phyloP scores from a whole-genome alignment of 108 stramenopile genomes.

The Cyclostephanos tholiformis region DNA sequence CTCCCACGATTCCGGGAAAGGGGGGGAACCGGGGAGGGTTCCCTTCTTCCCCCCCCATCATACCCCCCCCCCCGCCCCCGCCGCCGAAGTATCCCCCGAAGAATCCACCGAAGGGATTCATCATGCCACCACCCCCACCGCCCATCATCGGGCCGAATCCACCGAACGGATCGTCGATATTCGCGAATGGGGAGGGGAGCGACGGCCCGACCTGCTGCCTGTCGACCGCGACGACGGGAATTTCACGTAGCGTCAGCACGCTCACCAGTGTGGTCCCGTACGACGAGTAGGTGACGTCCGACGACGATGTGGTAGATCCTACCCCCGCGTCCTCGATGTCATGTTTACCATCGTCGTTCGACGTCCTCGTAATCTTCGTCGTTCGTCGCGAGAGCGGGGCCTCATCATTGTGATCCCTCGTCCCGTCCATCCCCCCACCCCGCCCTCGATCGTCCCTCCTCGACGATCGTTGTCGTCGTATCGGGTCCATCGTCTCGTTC shows the following conservation, averaged over 20 bases:
- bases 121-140: slow-evolving; percentile 22
- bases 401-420: neutral
- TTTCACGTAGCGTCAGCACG: slow-evolving; percentile 32
- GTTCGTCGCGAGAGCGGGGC: slow-evolving; percentile 3
- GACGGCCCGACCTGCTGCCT: neutral
- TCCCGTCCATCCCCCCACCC: no score
- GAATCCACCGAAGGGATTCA: slow-evolving; percentile 43
- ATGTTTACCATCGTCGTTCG: neutral
- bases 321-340: slow-evolving; percentile 8
- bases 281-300: slow-evolving; percentile 23
- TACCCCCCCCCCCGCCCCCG: slow-evolving; percentile 7
- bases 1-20: neutral
- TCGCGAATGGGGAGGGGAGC: no score
- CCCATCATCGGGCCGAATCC: slow-evolving; percentile 36
- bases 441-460: no score
- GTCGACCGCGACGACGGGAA: slow-evolving; percentile 19
- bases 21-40: no score
- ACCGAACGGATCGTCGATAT: slow-evolving; percentile 44
- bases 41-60: slow-evolving; percentile 1
- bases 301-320: no score
- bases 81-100: slow-evolving; percentile 45
- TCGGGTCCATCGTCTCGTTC: no score
- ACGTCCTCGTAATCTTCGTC: neutral
- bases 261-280: slow-evolving; percentile 47
- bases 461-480: neutral